Evolutionary conservation across 768 basidiomycete species (phyloP).

Genomic region (Suillus clintonianus): DNA sequence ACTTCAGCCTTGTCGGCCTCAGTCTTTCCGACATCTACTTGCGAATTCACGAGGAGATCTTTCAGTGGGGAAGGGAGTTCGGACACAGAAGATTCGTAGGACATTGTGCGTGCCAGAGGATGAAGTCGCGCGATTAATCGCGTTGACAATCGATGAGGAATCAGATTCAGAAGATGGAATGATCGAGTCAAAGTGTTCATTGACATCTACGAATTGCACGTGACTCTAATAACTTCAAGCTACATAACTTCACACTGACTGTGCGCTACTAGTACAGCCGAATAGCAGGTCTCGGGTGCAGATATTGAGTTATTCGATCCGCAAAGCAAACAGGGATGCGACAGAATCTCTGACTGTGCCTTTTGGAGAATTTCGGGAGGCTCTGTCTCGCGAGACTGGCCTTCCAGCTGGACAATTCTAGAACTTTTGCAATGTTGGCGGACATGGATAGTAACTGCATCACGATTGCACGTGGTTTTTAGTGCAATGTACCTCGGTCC

Average conservation of each 20-base stretch:
- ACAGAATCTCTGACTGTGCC: neutral
- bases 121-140: neutral
- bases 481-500: too few relatives aligned
- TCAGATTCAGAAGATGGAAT: slow-evolving; percentile 14
- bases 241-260: neutral
- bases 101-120: slow-evolving; percentile 42
- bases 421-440: too few relatives aligned
- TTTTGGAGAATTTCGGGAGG: too few relatives aligned
- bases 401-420: too few relatives aligned
- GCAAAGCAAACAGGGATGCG: neutral
- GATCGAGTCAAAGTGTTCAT: slow-evolving; percentile 20
- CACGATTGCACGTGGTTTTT: too few relatives aligned
- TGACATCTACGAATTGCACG: slow-evolving; percentile 25
- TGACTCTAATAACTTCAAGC: slow-evolving; percentile 15
- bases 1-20: slow-evolving; percentile 68
- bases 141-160: slow-evolving; percentile 21
- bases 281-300: neutral
- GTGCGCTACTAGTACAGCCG: neutral
- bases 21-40: slow-evolving; percentile 48
- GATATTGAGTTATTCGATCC: neutral
- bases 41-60: slow-evolving; percentile 52
- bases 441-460: too few relatives aligned
- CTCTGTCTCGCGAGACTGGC: too few relatives aligned
- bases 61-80: slow-evolving; percentile 49
- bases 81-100: slow-evolving; percentile 50